A percentile compares a stretch with the other conserved stretches of the same genome.
These are phyloP conservation scores for Hypoxylon lenormandii DNA, from an alignment of 495 filamentous ascomycete genomes.

Conservation along the genomic window DNA sequence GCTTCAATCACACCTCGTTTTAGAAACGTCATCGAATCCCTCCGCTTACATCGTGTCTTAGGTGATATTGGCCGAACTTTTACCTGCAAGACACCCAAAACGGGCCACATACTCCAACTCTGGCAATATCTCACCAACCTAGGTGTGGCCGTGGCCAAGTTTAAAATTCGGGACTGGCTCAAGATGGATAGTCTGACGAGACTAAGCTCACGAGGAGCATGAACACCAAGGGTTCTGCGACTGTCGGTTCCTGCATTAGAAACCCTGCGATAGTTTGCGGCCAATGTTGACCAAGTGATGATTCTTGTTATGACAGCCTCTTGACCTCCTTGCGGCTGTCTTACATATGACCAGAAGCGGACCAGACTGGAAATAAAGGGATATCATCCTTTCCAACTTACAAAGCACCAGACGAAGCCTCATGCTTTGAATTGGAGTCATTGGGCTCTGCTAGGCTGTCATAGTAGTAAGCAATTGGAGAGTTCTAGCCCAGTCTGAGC, in stretches of 20 bases:
- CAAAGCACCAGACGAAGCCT: not conserved
- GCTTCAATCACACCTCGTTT: conserved; percentile 38
- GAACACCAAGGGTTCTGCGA: conserved; percentile 12
- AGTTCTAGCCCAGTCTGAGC: conserved; percentile 20
- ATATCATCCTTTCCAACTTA: conserved; percentile 10
- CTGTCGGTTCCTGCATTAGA: conserved; percentile 38
- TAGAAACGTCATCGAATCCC: conserved; percentile 30
- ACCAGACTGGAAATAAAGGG: not conserved
- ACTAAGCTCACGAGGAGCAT: not conserved
- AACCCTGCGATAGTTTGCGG: conserved; percentile 14
- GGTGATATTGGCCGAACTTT: conserved; percentile 26
- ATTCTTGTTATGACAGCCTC: not conserved
- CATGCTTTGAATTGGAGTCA: not conserved
- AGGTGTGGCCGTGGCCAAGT: conserved; percentile 4
- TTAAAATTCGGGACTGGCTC: conserved; percentile 15
- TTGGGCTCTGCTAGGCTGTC: conserved; percentile 1
- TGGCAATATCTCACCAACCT: conserved; percentile 24
- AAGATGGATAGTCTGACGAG: conserved; percentile 18
- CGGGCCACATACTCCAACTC: conserved; percentile 24
- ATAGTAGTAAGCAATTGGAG: conserved; percentile 21
- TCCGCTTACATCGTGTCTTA: conserved; percentile 20
- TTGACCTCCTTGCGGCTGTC: not conserved
- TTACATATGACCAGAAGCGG: not conserved
- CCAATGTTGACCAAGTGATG: not conserved
- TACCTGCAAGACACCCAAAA: conserved; percentile 42